Base-by-base conservation (phyloP, 495 filamentous ascomycete species). In the Platismatia glauca region DNA sequence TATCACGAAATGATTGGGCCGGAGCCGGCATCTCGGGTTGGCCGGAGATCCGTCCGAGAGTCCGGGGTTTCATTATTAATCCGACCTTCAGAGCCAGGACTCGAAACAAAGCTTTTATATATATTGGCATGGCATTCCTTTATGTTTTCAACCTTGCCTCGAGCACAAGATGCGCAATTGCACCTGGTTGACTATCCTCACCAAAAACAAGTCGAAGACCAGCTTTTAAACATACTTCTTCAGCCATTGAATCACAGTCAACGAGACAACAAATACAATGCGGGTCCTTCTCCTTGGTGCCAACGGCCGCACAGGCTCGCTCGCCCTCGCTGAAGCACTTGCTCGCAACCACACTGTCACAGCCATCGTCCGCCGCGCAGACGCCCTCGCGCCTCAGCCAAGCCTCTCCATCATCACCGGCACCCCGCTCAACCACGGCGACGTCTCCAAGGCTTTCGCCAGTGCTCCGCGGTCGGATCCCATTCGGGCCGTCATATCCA, bases 271-370 rank as follows among this genome's bases (percentile, higher is more conserved):
- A 55, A 65, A 60, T 57, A 61, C 50, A 35, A 80, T 78, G 76
- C 76, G 70, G 39, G 65, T 78, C 65, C 71, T 79, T 55, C 59
- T 79, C 64, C 61, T 76, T 60, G 77, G 77, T 31, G 78, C 72
- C 59, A 77, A 59, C 59, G 76, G 77, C 60, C 72, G 73, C 57
- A 79, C 75, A 52, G 77, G 77, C 62, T 64, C 69, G 50, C 68
- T 77, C 44, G 72, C 74, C 50, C 68, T 78, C 55, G 67, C 73
- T 59, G 71, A 76, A 68, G 71, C 73, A 34, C 67, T 77, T n/a
- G 46, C 71, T n/a, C 70, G 71, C 44, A 68, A 68, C 66, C 73
- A 78, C 64, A 73, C 67, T 24, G 60, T 79, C 56, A 77, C 72
- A 46, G 76, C 76, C 29, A 70, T 79, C 15, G 73, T 77, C 63